Percentiles rank a stretch among this genome's conserved stretches.
phyloP scores from a whole-genome alignment of 495 filamentous ascomycete genomes.

The Neurospora cerealis region DNA sequence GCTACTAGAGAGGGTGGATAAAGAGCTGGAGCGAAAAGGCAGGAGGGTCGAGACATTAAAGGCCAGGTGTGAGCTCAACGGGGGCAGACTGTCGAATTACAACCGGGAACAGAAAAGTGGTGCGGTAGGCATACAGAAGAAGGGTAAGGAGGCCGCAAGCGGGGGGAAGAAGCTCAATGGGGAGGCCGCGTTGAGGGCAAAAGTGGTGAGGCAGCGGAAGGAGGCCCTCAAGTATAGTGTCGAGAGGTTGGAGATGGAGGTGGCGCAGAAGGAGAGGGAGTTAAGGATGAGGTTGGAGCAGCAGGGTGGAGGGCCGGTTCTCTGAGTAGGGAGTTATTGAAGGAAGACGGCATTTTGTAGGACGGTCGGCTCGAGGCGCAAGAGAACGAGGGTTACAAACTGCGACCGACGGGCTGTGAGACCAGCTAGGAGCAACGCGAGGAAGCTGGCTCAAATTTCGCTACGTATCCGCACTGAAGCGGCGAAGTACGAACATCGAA shows the following conservation, averaged over 20 bases:
- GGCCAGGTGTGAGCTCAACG: conserved; percentile 37
- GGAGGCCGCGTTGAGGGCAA: conserved; percentile 26
- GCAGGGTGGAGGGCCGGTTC: neutral
- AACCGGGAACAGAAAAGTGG: neutral
- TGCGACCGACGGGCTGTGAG: neutral
- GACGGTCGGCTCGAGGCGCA: neutral
- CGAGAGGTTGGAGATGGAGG: conserved; percentile 40
- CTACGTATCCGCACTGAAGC: neutral
- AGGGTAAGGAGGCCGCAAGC: neutral
- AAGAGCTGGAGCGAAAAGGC: conserved; percentile 34
- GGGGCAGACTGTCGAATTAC: conserved; percentile 27
- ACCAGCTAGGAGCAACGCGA: neutral
- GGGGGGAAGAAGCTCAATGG: conserved; percentile 12
- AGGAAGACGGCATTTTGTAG: neutral
- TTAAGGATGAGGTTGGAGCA: conserved; percentile 34
- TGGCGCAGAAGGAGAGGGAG: conserved; percentile 41
- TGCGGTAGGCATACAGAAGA: neutral
- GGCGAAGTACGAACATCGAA: neutral
- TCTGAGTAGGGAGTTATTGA: neutral
- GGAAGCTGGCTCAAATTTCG: neutral
- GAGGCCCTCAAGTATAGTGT: conserved; percentile 40
- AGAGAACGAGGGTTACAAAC: neutral
- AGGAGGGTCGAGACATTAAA: conserved; percentile 39
- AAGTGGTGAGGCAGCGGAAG: conserved; percentile 27
- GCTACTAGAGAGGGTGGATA: conserved; percentile 38